Evolutionary conservation across 768 basidiomycete genomes (phyloP), one percentile per base, ranked within the genome.

Genomic region (Termitomyces sp.): DNA sequence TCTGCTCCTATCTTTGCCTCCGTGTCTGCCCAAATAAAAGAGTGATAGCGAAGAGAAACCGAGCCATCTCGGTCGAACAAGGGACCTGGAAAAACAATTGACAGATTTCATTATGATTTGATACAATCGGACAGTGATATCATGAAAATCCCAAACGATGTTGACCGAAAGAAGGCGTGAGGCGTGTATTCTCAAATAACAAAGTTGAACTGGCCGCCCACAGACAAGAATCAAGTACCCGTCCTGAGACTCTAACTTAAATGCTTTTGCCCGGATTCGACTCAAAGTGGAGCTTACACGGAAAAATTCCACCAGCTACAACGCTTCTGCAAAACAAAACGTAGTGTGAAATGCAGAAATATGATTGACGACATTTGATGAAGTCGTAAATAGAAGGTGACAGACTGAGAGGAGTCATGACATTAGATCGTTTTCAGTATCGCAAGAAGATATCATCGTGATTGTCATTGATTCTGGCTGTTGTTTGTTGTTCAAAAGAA

Each of bases 31-130:
- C n/a, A n/a, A n/a, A n/a, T n/a, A n/a, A n/a, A 61, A 43, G 63
- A 62, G 55, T 58, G 63, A 62, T 57, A 50, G 48, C 9, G 10
- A 32, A 41, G 44, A 45, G 42, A 35, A 38, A 49, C 22, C 32
- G 40, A 38, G 35, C 26, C 12, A n/a, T 35, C 34, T 35, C 12
- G 14, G 12, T 45, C 38, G 53, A 40, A 52, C 12, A 52, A 44
- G 38, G 44, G 28, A 54, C 53, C 26, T 8, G 35, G 19, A 42
- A 34, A 45, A 43, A 45, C 19, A 46, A 22, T 10, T 21, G 45
- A 19, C 42, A 22, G 42, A 43, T 43, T 43, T 43, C 2, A 26
- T 10, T 32, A 22, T 14, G 22, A 17, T 22, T 50, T 59, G 58
- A 56, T 58, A 63, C 5, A 38, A 40, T 12, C 28, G 24, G 34